These are phyloP conservation scores for Kwoniella shandongensis DNA, from an alignment of 768 basidiomycete species.

Conservation along the genomic window DNA sequence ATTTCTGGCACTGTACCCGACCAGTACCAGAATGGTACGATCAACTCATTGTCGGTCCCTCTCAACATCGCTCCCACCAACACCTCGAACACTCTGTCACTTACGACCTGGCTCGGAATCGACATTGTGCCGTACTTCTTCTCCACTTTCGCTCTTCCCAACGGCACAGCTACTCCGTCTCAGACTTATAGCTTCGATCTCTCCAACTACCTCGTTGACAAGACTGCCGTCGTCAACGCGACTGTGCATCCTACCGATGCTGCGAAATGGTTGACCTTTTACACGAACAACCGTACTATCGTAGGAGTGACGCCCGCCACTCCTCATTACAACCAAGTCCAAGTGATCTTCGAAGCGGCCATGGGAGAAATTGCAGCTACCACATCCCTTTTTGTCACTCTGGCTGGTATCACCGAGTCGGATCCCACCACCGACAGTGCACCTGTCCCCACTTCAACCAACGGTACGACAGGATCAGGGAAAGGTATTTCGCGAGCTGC, in stretches of 20 bases:
- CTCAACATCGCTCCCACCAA: constrained; percentile 69
- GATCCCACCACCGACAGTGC: constrained; percentile 30
- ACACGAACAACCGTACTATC: constrained; percentile 36
- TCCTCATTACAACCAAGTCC: constrained; percentile 28
- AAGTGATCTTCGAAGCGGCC: constrained; percentile 37
- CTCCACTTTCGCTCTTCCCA: constrained; percentile 60
- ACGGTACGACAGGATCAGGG: constrained; percentile 7
- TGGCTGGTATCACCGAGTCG: constrained; percentile 26
- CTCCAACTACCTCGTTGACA: constrained; percentile 61
- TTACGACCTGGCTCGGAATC: constrained; percentile 58
- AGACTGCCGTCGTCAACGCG: constrained; percentile 33
- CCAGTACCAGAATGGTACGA: constrained; percentile 50
- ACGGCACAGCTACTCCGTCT: constrained; percentile 61
- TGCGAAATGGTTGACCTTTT: constrained; percentile 43
- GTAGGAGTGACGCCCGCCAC: constrained; percentile 36
- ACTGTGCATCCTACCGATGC: constrained; percentile 40
- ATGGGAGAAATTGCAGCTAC: constrained; percentile 24
- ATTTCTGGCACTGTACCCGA: constrained; percentile 67
- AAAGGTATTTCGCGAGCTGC: constrained; percentile 46
- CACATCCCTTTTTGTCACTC: constrained; percentile 26
- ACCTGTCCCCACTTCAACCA: constrained; percentile 14
- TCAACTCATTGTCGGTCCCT: constrained; percentile 54
- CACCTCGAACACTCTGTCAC: constrained; percentile 57
- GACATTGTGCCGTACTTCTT: constrained; percentile 74
- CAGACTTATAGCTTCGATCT: constrained; percentile 62